Evolutionary conservation across 345 rosid species (phyloP).

Genomic region (Hibiscus syriacus): DNA sequence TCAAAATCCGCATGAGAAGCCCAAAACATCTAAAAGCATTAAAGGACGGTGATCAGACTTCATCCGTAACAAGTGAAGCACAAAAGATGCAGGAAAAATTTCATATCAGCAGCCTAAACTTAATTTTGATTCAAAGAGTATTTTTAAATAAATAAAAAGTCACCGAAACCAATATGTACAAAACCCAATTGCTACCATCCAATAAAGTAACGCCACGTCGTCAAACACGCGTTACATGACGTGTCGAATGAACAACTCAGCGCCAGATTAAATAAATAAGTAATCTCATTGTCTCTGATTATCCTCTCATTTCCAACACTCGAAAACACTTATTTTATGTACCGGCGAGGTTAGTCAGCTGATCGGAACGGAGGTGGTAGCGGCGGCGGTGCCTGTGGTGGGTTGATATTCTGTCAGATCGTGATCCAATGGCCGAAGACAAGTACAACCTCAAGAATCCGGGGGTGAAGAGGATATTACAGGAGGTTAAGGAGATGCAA

Average conservation of each 20-base stretch:
- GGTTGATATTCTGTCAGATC: slow-evolving; percentile 7
- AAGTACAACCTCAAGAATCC: slow-evolving; percentile 86
- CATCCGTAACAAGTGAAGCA: no score
- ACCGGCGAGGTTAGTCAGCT: background rate
- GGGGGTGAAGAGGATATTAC: slow-evolving; percentile 91
- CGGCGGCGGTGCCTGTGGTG: slow-evolving; percentile 6
- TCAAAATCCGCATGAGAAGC: no score
- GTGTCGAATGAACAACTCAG: slow-evolving; percentile 10
- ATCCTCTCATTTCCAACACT: background rate
- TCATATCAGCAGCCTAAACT: no score
- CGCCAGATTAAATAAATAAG: background rate
- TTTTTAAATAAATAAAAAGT: no score
- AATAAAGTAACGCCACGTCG: slow-evolving; percentile 23
- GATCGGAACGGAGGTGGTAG: slow-evolving; percentile 9
- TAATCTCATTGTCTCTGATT: background rate
- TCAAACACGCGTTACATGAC: background rate
- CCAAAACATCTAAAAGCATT: no score
- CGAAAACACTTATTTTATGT: background rate
- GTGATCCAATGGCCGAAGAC: slow-evolving; percentile 61
- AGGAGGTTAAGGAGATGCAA: slow-evolving; percentile 99
- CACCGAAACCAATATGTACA: no score
- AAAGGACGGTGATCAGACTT: no score
- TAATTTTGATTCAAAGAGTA: no score
- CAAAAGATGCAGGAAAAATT: no score
- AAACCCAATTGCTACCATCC: slow-evolving; percentile 9